phyloP scores from a whole-genome alignment of 805 yeast species.

The Metschnikowia aberdeeniae region DNA sequence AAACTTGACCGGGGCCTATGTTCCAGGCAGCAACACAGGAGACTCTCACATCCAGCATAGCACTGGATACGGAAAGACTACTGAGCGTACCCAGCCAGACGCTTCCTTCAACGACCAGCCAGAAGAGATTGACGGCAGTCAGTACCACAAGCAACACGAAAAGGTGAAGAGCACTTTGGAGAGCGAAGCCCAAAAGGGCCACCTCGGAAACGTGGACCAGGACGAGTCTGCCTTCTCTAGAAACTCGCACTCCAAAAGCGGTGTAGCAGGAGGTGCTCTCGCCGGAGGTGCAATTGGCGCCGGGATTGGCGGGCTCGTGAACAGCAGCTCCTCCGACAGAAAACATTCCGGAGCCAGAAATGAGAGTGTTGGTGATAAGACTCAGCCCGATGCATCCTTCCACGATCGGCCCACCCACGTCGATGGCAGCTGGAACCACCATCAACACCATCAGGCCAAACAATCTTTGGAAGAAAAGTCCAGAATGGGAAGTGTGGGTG shows the following conservation, averaged over 20 bases:
- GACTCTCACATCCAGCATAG: not conserved
- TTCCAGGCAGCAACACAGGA: not conserved
- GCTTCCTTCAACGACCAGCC: conserved; percentile 6
- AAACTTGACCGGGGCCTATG: not conserved
- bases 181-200: conserved; percentile 2
- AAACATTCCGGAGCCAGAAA: not conserved
- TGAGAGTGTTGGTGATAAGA: not conserved
- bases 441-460: conserved; percentile 1
- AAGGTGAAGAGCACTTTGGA: conserved; percentile 4
- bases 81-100: not conserved
- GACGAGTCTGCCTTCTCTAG: not conserved
- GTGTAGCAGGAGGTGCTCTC: not conserved
- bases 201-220: conserved; percentile 3
- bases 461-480: not conserved
- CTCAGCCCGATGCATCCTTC: conserved; percentile 2
- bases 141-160: conserved; percentile 7
- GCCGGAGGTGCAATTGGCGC: conserved; percentile 3
- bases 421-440: not conserved
- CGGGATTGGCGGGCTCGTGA: conserved; percentile 5
- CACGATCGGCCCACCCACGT: not conserved
- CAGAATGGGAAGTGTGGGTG: not conserved
- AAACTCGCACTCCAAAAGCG: not conserved
- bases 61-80: not conserved
- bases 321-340: not conserved
- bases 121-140: conserved; percentile 1